Evolutionary conservation across 345 rosid species (phyloP), one percentile per base, ranked within the genome.

Genomic region (Eucalyptus sp.): DNA sequence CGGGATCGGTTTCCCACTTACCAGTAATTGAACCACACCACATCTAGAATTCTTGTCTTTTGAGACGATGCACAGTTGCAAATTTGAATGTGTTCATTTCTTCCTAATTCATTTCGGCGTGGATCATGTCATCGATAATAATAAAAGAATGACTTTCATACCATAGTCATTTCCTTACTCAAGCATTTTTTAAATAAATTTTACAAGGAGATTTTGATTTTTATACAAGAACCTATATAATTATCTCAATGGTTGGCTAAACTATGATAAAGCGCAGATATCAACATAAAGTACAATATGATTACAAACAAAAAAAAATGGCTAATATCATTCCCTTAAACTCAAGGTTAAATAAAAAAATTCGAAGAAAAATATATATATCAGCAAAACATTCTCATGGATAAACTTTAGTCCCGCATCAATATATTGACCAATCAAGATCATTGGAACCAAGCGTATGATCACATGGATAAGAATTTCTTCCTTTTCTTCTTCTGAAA

Each of bases 1-100:
- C 86, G 99, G 99, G 62, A 93, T 98, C 88, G 99, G 99, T 60
- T 97, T 98, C 76, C 98, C 99, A 25, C 88, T 94, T 88, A 88
- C 98, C 29, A 43, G 91, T 54, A 90, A 86, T 91, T 94, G 87
- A 93, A 50, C 84, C 48, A 6, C 29, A 3, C 27, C 83, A 76
- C 81, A 68, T 31, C 24, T 68, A 31, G 80, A 68, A 68, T 41
- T 43, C 46, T 71, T 33, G 46, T 71, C 58, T 54, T 16, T 85
- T 88, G n/a, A 24, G 54, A 25, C 37, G 37, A 43, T 24, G 87
- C 37, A 86, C 43, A 88, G 86, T 29, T 33, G 87, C 33, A 71
- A 41, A 62, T 6, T 62, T 29, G 49, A 87, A 60, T 37, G 52
- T 49, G 56, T 87, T 49, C 58, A n/a, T 49, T 49, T 41, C 3